Base-by-base conservation (phyloP, 768 basidiomycete genomes). In the Dentipellis sp. region DNA sequence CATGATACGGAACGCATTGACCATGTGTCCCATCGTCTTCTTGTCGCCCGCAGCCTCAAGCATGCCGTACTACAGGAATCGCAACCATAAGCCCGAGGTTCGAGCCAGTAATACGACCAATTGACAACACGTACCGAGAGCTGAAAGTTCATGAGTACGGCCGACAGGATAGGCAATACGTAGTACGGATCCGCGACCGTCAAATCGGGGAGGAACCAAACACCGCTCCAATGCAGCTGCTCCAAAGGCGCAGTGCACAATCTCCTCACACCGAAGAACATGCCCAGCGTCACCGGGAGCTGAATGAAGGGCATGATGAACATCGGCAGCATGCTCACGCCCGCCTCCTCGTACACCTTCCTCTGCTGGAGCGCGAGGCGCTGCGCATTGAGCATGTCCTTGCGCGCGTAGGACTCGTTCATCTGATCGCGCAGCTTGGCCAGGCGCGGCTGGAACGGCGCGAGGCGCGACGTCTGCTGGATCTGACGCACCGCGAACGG, bases 241-340 rank as follows among this genome's bases (percentile, higher is more conserved):
- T 76, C 76, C 17, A 97, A 68, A 0, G 91, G 90, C 47, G 84
- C 67, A 50, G 76, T 73, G 62, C 85, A 84, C 74, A 98, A 78
- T 49, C 72, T 73, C 69, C 82, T 82, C 55, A 95, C 67, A 16
- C 81, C 91, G 61, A 92, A 85, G 78, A 98, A 98, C 72, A 91
- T 71, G 12, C 85, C 83, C 35, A 97, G 70, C 48, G 87, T 84
- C 45, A 92, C 74, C 1, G 90, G 83, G 19, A 92, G 66, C 68
- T 95, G 93, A 0, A 86, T 62, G 54, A 93, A 56, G 8, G 81
- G 80, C 54, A 76, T 72, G 14, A 81, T 52, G n/a, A 86, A 59
- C 59, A 83, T 72, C 40, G 75, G 74, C 12, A 72, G 59, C 56
- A 88, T 76, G 61, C 76, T 81, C 49, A 91, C 82, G 22, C 85